A percentile compares a stretch with the other conserved stretches of the same genome.
These are phyloP conservation scores for Trichosanthes cucumerina DNA, from an alignment of 306 rosid genomes.

Conservation along the genomic window DNA sequence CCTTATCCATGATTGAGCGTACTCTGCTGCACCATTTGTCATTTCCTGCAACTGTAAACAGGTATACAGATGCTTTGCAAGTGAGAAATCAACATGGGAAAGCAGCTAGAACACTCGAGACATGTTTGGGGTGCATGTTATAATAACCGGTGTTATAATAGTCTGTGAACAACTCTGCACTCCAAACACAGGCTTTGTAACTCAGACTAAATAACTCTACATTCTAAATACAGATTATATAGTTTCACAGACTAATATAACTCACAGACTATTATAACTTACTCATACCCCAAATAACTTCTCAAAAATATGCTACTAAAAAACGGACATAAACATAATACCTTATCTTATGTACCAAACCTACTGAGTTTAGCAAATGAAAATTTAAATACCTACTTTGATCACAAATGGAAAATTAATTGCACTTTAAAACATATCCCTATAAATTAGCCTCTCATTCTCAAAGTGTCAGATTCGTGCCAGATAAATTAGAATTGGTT, in stretches of 20 bases:
- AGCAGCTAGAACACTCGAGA: neutral
- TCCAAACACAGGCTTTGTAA: too few relatives aligned
- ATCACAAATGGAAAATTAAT: neutral
- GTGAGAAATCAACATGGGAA: slow-evolving; percentile 4
- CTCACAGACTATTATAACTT: too few relatives aligned
- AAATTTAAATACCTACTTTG: neutral
- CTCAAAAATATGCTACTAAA: neutral
- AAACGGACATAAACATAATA: neutral
- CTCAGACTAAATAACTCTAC: too few relatives aligned
- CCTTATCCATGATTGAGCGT: slow-evolving; percentile 62
- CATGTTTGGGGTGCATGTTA: too few relatives aligned
- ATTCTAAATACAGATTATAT: too few relatives aligned
- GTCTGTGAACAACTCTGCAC: too few relatives aligned
- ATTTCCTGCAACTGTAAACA: slow-evolving; percentile 53
- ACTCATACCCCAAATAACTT: too few relatives aligned
- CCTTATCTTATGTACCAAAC: neutral
- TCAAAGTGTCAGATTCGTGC: neutral
- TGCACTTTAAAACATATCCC: neutral
- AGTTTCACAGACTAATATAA: too few relatives aligned
- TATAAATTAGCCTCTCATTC: neutral
- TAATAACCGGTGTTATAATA: too few relatives aligned
- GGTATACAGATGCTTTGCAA: slow-evolving; percentile 2
- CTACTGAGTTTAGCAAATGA: neutral
- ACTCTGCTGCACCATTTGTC: slow-evolving; percentile 50
- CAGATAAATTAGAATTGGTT: neutral